phyloP scores from a whole-genome alignment of 129 eudicot species.

The Mikania micrantha region DNA sequence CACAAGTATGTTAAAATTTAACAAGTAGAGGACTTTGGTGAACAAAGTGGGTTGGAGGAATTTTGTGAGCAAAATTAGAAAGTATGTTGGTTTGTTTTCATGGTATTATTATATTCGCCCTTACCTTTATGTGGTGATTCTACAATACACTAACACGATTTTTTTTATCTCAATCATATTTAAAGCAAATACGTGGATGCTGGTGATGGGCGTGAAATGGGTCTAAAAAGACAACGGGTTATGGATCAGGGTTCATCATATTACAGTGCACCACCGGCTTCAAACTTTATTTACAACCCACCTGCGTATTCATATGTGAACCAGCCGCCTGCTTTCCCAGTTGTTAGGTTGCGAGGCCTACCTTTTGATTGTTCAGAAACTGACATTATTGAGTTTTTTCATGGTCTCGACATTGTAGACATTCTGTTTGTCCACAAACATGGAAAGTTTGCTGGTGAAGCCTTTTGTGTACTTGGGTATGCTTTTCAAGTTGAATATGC shows the following conservation, averaged over 20 bases:
- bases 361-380: slow-evolving; percentile 87
- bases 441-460: slow-evolving; percentile 82
- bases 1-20: neutral
- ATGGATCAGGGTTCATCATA: slow-evolving; percentile 75
- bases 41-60: neutral
- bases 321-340: slow-evolving; percentile 84
- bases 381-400: slow-evolving; percentile 81
- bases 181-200: slow-evolving; percentile 61
- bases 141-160: neutral
- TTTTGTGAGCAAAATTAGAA: neutral
- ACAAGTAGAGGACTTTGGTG: neutral
- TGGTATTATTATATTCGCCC: neutral
- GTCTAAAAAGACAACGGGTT: slow-evolving; percentile 78
- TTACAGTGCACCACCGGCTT: slow-evolving; percentile 59
- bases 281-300: slow-evolving; percentile 66
- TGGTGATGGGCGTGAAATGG: slow-evolving; percentile 82
- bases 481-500: slow-evolving; percentile 92
- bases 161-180: neutral
- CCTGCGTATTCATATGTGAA: slow-evolving; percentile 48
- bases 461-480: slow-evolving; percentile 75
- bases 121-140: neutral
- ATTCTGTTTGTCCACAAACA: slow-evolving; percentile 67
- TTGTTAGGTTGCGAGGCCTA: slow-evolving; percentile 88
- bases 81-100: neutral
- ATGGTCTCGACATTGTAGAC: slow-evolving; percentile 81